Percentiles rank a stretch among this genome's conserved stretches.
Evolutionary conservation across 1,284 basidiomycete genomes (phyloP).

Genomic region (Wolfiporia cocos): DNA sequence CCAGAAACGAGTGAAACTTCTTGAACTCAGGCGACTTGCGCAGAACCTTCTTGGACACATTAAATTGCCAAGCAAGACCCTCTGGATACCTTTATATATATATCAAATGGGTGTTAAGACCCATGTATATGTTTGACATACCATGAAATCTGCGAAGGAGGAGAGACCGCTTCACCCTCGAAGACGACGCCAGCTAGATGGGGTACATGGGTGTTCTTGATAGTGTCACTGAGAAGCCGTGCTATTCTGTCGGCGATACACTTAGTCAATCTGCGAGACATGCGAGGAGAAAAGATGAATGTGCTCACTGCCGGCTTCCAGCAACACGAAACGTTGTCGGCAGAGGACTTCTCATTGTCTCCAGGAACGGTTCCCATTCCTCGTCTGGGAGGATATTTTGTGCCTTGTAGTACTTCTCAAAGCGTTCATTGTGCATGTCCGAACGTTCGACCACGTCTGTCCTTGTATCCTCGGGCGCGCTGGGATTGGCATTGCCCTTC

Average conservation of each 20-base stretch:
- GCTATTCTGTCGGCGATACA: slow-evolving; percentile 45
- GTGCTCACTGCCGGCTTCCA: slow-evolving; percentile 71
- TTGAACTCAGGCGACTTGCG: slow-evolving; percentile 93
- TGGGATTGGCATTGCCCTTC: neutral
- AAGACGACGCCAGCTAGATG: slow-evolving; percentile 70
- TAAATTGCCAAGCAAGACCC: slow-evolving; percentile 93
- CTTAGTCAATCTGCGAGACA: too few species aligned
- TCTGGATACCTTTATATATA: slow-evolving; percentile 76
- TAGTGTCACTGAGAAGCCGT: slow-evolving; percentile 64
- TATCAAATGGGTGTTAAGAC: too few species aligned
- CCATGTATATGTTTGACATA: too few species aligned
- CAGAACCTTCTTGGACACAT: slow-evolving; percentile 86
- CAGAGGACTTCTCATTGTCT: slow-evolving; percentile 64
- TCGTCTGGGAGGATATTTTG: slow-evolving; percentile 65
- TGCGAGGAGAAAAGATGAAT: too few species aligned
- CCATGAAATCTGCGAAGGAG: slow-evolving; percentile 88
- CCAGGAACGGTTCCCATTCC: slow-evolving; percentile 81
- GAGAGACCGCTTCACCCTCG: slow-evolving; percentile 70
- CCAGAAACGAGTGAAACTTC: slow-evolving; percentile 93
- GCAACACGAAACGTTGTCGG: slow-evolving; percentile 96
- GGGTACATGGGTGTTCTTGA: slow-evolving; percentile 77
- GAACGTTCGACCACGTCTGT: slow-evolving; percentile 39
- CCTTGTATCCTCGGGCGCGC: slow-evolving; percentile 15
- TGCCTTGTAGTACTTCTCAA: slow-evolving; percentile 73
- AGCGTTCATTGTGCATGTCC: slow-evolving; percentile 69